Evolutionary conservation across 1,284 basidiomycete genomes (phyloP), one percentile per base, ranked within the genome.

Genomic region (Grifola frondosa): DNA sequence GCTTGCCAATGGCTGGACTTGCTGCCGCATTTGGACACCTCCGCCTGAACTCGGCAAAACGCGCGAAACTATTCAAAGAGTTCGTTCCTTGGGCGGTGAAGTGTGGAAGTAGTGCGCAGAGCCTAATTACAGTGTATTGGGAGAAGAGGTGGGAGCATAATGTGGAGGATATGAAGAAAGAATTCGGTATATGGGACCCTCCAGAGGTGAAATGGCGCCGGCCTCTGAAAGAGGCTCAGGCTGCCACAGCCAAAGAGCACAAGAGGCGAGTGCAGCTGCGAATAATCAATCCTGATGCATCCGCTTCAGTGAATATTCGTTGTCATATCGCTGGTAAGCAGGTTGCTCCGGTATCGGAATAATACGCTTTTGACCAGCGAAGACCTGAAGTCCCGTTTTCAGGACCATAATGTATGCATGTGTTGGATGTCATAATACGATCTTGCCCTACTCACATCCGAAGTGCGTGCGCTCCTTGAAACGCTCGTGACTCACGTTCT

Each of bases 51-150:
- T 55, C 74, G 3, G 62, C 67, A 37, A 81, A 84, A 49, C 73
- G 79, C 28, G 63, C 70, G 17, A 66, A 79, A 12, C 70, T 92
- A 16, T 82, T 84, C 63, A 66, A 70, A 13, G 91, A 96, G 62
- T 96, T 89, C 65, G 78, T 93, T 9, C 88, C 91, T 0, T 97
- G 94, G 95, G 95, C 94, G 8, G 67, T 95, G 41, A 80, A 81
- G 45, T 88, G 88, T 46, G 94, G 92, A 1, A 79, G 83, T 20
- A 78, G 71, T 37, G 78, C 86, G 1, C 74, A 74, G 56, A 89
- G 85, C 54, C 67, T 99, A 45, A 89, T 98, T 44, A 88, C 87
- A 1, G 85, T 99, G 7, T 94, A 95, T 59, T 99, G 96, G 97
- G 96, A 99, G 68, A 77, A 92, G 63, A 72, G 93, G 46, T 99